phyloP scores from a whole-genome alignment of 768 basidiomycete genomes.

The Tricholoma sp. region DNA sequence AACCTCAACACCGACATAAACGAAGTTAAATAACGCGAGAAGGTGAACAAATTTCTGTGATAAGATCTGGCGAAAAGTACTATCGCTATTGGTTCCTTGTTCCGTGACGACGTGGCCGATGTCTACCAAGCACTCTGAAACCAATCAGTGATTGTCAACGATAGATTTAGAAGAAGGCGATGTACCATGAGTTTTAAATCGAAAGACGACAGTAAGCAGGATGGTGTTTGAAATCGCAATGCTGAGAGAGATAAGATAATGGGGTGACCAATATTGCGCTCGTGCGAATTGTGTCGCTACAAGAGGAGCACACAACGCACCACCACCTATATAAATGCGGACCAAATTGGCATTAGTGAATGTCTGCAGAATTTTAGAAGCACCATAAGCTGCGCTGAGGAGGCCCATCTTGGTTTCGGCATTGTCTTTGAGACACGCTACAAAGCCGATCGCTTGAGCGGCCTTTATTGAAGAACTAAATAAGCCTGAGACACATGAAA shows the following conservation, averaged over 20 bases:
- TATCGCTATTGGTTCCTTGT: slow-evolving; percentile 24
- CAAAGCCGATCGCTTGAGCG: slow-evolving; percentile 67
- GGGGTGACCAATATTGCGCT: slow-evolving; percentile 64
- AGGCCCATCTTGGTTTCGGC: slow-evolving; percentile 64
- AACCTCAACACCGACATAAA: slow-evolving; percentile 54
- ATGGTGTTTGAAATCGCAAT: slow-evolving; percentile 53
- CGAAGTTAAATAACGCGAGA: slow-evolving; percentile 34
- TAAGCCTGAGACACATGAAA: too few relatives aligned
- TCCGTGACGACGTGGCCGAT: slow-evolving; percentile 40
- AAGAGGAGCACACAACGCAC: slow-evolving; percentile 66
- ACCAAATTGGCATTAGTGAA: too few relatives aligned
- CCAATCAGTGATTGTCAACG: background rate
- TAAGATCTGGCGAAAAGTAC: slow-evolving; percentile 47
- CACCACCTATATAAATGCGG: slow-evolving; percentile 41
- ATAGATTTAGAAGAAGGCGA: background rate
- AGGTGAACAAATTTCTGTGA: slow-evolving; percentile 49
- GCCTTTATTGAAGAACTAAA: slow-evolving; percentile 32
- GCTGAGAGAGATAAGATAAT: slow-evolving; percentile 67
- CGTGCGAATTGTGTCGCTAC: slow-evolving; percentile 49
- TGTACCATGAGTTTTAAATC: slow-evolving; percentile 62
- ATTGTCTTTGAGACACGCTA: slow-evolving; percentile 51
- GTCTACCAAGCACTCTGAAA: slow-evolving; percentile 42
- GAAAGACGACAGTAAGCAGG: slow-evolving; percentile 53
- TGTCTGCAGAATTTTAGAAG: background rate
- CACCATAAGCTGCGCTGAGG: slow-evolving; percentile 61